Conservation (phyloP, 2,329 filamentous ascomycete species). For the Aureobasidium sp. region DNA sequence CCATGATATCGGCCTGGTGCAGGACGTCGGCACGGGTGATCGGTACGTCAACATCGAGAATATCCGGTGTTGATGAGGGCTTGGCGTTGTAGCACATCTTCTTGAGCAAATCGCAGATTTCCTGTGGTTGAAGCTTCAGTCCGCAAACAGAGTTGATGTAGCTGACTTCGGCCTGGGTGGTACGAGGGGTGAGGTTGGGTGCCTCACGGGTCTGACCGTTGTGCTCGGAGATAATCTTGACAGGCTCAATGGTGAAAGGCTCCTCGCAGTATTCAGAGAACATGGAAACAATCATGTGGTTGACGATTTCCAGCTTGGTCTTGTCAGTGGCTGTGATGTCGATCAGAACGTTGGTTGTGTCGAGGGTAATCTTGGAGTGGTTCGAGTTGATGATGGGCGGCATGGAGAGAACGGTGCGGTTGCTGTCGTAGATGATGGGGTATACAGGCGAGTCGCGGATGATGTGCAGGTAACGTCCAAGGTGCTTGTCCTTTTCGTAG, state of each 20-base stretch:
- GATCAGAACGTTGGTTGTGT: slow-evolving; percentile 92
- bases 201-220: slow-evolving; percentile 75
- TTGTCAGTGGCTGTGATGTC: slow-evolving; percentile 94
- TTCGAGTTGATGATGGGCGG: slow-evolving; percentile 97
- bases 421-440: slow-evolving; percentile 88
- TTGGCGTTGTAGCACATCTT: slow-evolving; percentile 84
- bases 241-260: slow-evolving; percentile 85
- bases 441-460: slow-evolving; percentile 91
- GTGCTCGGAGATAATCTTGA: slow-evolving; percentile 87
- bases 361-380: slow-evolving; percentile 87
- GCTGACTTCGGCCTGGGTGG: slow-evolving; percentile 73
- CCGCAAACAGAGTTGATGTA: slow-evolving; percentile 94
- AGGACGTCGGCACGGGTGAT: slow-evolving; percentile 89
- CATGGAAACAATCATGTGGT: slow-evolving; percentile 94
- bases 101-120: slow-evolving; percentile 69
- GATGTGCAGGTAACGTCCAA: slow-evolving; percentile 86
- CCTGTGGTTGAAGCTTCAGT: slow-evolving; percentile 61
- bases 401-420: slow-evolving; percentile 79
- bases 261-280: slow-evolving; percentile 88
- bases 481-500: slow-evolving; percentile 87
- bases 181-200: slow-evolving; percentile 69
- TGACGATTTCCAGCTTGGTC: slow-evolving; percentile 93
- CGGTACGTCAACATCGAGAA: slow-evolving; percentile 70
- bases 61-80: slow-evolving; percentile 58
- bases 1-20: slow-evolving; percentile 97